Conservation (phyloP, 345 rosid species). For the Bruguiera sexangula region DNA sequence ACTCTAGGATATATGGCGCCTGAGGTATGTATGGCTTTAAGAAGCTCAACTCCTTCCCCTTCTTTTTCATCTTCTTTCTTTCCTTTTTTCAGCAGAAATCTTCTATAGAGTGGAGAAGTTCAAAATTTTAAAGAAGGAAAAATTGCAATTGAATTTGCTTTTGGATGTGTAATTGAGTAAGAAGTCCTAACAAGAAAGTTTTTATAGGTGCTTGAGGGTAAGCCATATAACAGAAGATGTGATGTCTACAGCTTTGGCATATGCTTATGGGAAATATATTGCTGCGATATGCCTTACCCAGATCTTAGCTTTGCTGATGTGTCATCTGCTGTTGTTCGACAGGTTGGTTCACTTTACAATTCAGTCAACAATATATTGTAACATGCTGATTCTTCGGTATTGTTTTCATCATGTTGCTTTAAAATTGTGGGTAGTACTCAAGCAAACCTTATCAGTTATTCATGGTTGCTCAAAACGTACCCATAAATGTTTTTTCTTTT, state of each 20-base stretch:
- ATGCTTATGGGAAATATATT: conserved; percentile 95
- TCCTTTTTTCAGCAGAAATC: no score
- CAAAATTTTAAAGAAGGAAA: not conserved
- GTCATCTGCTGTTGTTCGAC: conserved; percentile 73
- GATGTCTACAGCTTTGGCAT: conserved; percentile 98
- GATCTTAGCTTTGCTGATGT: conserved; percentile 82
- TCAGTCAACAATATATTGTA: not conserved
- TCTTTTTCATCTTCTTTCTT: not conserved
- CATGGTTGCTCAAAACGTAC: no score
- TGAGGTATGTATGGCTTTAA: conserved; percentile 51
- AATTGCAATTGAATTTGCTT: not conserved
- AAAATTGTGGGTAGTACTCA: no score
- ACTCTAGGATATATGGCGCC: conserved; percentile 99
- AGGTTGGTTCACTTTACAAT: conserved; percentile 41
- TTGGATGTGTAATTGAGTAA: not conserved
- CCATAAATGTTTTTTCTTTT: no score
- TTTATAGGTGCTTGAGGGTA: conserved; percentile 79
- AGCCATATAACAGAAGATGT: conserved; percentile 85
- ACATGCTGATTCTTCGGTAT: not conserved
- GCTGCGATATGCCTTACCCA: conserved; percentile 92
- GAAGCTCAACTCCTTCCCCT: not conserved
- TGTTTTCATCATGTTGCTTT: no score
- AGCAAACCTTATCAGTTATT: no score
- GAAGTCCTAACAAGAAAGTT: conserved; percentile 8
- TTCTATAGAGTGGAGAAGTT: no score